These are phyloP conservation scores for Boeremia lycopersici DNA, from an alignment of 2,329 filamentous ascomycete species.

Conservation along the genomic window DNA sequence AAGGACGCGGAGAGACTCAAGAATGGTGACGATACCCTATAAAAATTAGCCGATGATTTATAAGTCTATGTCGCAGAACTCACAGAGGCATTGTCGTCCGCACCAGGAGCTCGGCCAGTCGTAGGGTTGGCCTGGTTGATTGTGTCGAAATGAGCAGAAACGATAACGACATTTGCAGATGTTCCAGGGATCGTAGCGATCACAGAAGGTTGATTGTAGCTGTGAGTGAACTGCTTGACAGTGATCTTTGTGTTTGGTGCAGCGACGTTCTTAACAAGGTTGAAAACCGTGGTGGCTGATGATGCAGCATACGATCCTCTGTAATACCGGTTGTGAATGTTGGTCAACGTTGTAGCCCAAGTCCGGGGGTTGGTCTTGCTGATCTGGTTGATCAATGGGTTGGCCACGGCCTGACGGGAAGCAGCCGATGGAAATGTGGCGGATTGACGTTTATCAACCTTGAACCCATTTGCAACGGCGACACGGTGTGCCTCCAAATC, in stretches of 20 bases:
- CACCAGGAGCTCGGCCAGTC: conserved; percentile 80
- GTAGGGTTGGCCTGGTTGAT: conserved; percentile 88
- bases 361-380: conserved; percentile 23
- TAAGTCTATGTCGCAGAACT: conserved; percentile 78
- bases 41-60: not conserved
- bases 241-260: conserved; percentile 72
- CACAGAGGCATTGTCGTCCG: conserved; percentile 88
- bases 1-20: conserved; percentile 82
- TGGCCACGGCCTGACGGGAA: conserved; percentile 15
- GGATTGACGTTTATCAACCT: conserved; percentile 19
- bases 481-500: conserved; percentile 17
- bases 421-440: conserved; percentile 17
- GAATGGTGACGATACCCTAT: conserved; percentile 69
- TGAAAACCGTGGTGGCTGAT: conserved; percentile 82
- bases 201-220: conserved; percentile 82
- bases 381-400: conserved; percentile 17
- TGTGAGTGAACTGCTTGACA: conserved; percentile 80
- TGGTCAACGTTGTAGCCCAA: conserved; percentile 20
- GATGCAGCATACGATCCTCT: conserved; percentile 62
- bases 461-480: conserved; percentile 14
- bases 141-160: conserved; percentile 90
- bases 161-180: conserved; percentile 78
- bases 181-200: conserved; percentile 87
- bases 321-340: conserved; percentile 27
- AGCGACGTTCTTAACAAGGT: conserved; percentile 73